phyloP scores from a whole-genome alignment of 2,329 filamentous ascomycete genomes.

The Penicillium sp. region DNA sequence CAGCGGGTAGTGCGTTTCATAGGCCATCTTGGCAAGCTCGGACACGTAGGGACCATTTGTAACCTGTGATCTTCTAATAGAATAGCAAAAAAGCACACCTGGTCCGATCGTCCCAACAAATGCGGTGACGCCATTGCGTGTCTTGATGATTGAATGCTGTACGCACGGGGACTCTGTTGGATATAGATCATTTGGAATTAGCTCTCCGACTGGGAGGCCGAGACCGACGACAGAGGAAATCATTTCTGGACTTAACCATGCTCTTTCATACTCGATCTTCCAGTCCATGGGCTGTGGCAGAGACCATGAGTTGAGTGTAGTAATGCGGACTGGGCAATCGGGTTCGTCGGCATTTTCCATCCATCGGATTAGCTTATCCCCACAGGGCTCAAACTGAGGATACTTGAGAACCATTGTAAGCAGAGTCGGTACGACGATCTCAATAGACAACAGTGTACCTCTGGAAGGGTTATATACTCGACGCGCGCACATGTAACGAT shows the following conservation, averaged over 20 bases:
- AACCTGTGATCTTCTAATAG: background rate
- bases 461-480: background rate
- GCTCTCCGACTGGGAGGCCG: background rate
- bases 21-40: background rate
- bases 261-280: background rate
- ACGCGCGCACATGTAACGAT: too few species aligned
- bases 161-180: background rate
- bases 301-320: background rate
- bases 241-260: background rate
- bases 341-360: background rate
- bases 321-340: background rate
- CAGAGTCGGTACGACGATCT: accelerated
- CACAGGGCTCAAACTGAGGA: background rate
- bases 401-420: background rate
- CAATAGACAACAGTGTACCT: background rate
- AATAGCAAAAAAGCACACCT: background rate
- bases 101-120: background rate
- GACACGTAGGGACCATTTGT: background rate
- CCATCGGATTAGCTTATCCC: background rate
- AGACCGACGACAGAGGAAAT: background rate
- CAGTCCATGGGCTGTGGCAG: background rate
- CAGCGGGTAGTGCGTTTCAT: background rate
- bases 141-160: background rate
- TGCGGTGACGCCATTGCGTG: background rate
- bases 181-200: background rate